Conservation (phyloP, 345 rosid species). For the Corymbia maculata region DNA sequence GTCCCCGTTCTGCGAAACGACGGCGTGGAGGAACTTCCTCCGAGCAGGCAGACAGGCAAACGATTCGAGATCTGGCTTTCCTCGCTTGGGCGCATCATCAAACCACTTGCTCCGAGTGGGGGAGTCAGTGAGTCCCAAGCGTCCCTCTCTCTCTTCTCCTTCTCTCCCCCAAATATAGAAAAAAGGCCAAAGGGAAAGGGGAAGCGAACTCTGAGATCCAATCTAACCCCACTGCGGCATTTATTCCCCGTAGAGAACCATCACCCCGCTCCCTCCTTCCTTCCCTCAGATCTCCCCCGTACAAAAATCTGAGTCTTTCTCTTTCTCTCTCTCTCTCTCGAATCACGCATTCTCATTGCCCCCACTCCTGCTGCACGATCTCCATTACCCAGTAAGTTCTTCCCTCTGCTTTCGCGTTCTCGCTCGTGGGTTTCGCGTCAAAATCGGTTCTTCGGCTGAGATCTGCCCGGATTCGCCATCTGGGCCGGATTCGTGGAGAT, state of each 20-base stretch:
- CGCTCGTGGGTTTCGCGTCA: background rate
- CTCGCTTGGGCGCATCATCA: background rate
- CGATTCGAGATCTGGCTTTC: background rate
- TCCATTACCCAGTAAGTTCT: background rate
- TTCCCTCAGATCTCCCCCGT: conserved; percentile 3
- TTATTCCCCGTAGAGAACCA: background rate
- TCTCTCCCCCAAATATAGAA: background rate
- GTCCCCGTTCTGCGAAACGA: no score
- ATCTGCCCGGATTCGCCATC: background rate
- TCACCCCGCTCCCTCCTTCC: background rate
- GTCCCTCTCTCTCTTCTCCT: background rate
- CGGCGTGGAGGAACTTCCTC: background rate
- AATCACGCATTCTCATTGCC: background rate
- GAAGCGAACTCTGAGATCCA: conserved; percentile 1
- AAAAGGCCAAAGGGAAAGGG: background rate
- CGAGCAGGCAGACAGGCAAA: no score
- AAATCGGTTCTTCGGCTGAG: background rate
- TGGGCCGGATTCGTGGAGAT: background rate
- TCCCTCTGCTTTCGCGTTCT: background rate
- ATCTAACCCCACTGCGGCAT: background rate
- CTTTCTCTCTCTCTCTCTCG: background rate
- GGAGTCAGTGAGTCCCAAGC: background rate
- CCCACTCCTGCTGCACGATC: background rate
- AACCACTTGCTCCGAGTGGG: background rate
- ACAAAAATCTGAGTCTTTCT: background rate